Base-by-base conservation (phyloP, 805 yeast genomes). In the Isabelozyma pseudorhagii region DNA sequence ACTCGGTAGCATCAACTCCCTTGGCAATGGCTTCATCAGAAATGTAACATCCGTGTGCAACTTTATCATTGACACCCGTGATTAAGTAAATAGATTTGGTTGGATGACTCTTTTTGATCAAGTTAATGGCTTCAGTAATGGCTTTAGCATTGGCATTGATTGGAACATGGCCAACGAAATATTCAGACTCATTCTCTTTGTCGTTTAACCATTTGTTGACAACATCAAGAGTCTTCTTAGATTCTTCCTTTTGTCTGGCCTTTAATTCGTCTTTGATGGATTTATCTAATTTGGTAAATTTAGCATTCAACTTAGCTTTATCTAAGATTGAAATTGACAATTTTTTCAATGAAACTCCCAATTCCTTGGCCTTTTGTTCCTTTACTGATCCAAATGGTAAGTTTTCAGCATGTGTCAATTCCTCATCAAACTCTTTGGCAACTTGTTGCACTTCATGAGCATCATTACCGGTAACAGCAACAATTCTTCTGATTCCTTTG, bases 401-500 rank as follows among this genome's bases (percentile, higher is more conserved):
- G 50, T 76, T 74, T 48, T 77, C 84, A 46, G 87, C 82, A 40
- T 76, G 76, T 43, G 73, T 80, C 53, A 94, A 78, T 45, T 80
- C 77, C 44, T 72, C 75, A 34, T 78, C 84, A 63, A 85, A 93
- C 50, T 86, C 93, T 28, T 66, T 62, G 46, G 97, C 97, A 55
- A 86, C 66, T 66, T 89, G 80, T 78, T 94, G 97, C 46, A 91
- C 97, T 60, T 84, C 93, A 60, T 82, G 84, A 13, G 99, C 98
- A 55, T 84, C 96, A 47, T 82, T 76, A 44, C 98, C 98, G 14
- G 97, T 88, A 46, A 94, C 97, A 27, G 97, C 98, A 50, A 94
- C 97, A 67, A 94, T 88, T 79, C 99, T 89, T 75, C 99, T 85
- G 54, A 91, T 90, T 72, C 99, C 99, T 76, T 94, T 94, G 53